Base-by-base conservation (phyloP, 169 alveolate species). In the Theileria parva region DNA sequence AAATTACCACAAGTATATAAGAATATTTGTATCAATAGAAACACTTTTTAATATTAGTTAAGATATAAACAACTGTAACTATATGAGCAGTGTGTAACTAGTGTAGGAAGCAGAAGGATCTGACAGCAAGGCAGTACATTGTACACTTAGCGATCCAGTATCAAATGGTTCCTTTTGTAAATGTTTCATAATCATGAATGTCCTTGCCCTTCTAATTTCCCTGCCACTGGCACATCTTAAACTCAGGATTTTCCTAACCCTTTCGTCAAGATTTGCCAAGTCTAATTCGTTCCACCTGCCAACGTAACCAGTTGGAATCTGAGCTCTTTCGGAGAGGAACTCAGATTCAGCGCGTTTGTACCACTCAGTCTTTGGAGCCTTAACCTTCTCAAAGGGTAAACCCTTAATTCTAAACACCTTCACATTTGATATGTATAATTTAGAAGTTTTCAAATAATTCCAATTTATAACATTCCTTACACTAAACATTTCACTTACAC, bases 321-420 rank as follows among this genome's bases (percentile, higher is more conserved):
- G 80, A 39, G 87, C 93, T 34, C 96, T 59, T 71, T 93, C 96
- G n/a, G 92, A 91, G 39, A 93, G 87, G 65, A 93, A 93, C 37
- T 87, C 95, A 39, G 93, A 85, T 79, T 93, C 96, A 0, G 96
- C 95, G 63, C 85, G 86, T 71, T 90, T 86, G 67, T 93, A 93
- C 96, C 96, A 93, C 51, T 92, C 95, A 0, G 96, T 89, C 80
- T 93, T 93, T n/a, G 91, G 95, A 30, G 95, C 95, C 60, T 91
- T 92, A 37, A 87, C 83, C 85, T 93, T 91, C 66, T 87, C 85
- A 34, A 93, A 92, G 23, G 93, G 91, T n/a, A 88, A 83, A 1
- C 96, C 96, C 65, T 91, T 92, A 73, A 87, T 90, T 21, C 94
- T 89, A 44, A 86, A 92, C 30, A 92, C 87, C 77, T 93, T 93